A percentile compares a stretch with the other conserved stretches of the same genome.
phyloP scores from a whole-genome alignment of 140 eudicot genomes.

The Ambrosia hybrid region DNA sequence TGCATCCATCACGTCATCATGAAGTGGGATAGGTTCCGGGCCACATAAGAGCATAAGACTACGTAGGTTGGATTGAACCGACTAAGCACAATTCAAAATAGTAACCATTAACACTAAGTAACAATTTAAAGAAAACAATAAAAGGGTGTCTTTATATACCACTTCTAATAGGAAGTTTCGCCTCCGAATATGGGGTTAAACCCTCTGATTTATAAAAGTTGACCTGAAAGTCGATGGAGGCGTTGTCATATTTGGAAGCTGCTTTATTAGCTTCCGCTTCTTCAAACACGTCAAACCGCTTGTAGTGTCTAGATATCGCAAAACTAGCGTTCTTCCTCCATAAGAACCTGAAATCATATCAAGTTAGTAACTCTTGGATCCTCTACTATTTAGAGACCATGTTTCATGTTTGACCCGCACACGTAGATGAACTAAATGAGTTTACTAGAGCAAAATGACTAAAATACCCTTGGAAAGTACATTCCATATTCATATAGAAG shows the following conservation, averaged over 20 bases:
- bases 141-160: conserved; percentile 38
- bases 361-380: background rate
- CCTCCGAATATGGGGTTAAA: conserved; percentile 64
- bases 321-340: conserved; percentile 89
- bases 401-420: background rate
- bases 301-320: conserved; percentile 86
- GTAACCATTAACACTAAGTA: background rate
- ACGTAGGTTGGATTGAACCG: too few relatives aligned
- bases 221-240: conserved; percentile 73
- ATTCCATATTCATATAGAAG: too few relatives aligned
- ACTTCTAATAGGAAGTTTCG: conserved; percentile 75
- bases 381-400: background rate
- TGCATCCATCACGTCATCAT: too few relatives aligned
- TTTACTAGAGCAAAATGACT: background rate
- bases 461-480: background rate
- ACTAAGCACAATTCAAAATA: too few relatives aligned
- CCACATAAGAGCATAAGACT: too few relatives aligned
- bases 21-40: too few relatives aligned
- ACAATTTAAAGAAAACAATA: background rate
- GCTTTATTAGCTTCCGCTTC: conserved; percentile 95
- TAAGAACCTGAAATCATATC: conserved; percentile 55
- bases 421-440: background rate
- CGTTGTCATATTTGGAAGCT: conserved; percentile 72
- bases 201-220: conserved; percentile 75
- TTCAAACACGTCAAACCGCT: conserved; percentile 73